Evolutionary conservation across 441 rosid species (phyloP).

Genomic region (Pelargonium myrrhifolium): DNA sequence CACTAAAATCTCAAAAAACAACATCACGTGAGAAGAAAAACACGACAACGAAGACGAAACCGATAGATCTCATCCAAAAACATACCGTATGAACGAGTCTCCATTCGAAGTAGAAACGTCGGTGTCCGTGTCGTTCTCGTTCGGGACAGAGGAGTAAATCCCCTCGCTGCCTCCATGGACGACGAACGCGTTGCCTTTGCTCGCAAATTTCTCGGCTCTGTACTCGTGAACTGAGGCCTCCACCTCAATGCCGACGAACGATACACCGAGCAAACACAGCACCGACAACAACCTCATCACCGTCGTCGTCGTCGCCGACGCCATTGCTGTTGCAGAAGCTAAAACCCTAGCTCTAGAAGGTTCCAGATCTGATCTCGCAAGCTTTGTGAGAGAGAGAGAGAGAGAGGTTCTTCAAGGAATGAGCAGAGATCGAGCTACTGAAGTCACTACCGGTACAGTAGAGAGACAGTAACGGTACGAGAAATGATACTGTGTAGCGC

Average conservation of each 20-base stretch:
- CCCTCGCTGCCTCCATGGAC: slow-evolving; percentile 94
- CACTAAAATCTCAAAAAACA: neutral
- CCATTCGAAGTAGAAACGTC: slow-evolving; percentile 33
- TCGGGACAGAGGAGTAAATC: slow-evolving; percentile 59
- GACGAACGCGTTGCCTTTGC: slow-evolving; percentile 84
- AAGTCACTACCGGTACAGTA: neutral
- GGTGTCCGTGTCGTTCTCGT: slow-evolving; percentile 23
- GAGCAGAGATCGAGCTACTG: slow-evolving; percentile 7
- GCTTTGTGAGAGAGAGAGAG: neutral
- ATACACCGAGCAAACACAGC: slow-evolving; percentile 25
- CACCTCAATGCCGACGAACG: slow-evolving; percentile 17
- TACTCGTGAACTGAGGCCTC: slow-evolving; percentile 84
- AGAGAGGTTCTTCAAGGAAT: neutral
- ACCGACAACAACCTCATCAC: slow-evolving; percentile 12
- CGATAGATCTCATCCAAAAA: neutral
- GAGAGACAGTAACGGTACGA: neutral
- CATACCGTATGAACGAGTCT: slow-evolving; percentile 69
- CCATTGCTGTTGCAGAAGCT: slow-evolving; percentile 10
- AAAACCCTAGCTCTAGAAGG: slow-evolving; percentile 9
- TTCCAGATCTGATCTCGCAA: neutral
- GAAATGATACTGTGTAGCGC: neutral
- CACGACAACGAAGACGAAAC: neutral
- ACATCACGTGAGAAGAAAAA: neutral
- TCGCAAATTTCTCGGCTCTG: slow-evolving; percentile 53
- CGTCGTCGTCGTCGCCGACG: neutral